phyloP scores from a whole-genome alignment of 139 green algal genomes.

The Chlorella sp. region DNA sequence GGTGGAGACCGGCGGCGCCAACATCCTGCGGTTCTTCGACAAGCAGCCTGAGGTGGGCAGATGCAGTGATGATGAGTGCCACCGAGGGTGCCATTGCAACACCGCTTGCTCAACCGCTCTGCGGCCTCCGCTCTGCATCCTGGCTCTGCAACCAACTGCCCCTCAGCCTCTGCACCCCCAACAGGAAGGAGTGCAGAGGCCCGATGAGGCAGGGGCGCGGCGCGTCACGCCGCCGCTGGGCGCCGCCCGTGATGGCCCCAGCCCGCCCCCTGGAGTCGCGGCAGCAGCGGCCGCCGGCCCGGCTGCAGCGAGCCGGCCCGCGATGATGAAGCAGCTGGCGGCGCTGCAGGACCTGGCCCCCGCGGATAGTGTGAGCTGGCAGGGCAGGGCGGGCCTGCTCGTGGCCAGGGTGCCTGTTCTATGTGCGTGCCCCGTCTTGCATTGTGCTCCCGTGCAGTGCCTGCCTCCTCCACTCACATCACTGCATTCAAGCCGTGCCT shows the following conservation, averaged over 20 bases:
- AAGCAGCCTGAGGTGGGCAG: background rate
- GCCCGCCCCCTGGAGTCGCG: background rate
- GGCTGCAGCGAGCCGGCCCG: background rate
- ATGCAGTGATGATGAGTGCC: too few relatives aligned
- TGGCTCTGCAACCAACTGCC: background rate
- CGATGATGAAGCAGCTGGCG: constrained; percentile 5
- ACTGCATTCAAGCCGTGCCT: too few relatives aligned
- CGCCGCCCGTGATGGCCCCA: background rate
- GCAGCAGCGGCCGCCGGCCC: background rate
- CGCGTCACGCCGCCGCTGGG: background rate
- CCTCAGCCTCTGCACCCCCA: background rate
- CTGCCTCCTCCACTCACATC: background rate
- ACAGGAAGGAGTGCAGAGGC: too few relatives aligned
- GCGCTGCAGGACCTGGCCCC: constrained; percentile 15
- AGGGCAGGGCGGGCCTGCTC: background rate
- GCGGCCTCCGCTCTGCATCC: background rate
- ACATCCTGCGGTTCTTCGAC: constrained; percentile 25
- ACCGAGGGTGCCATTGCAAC: too few relatives aligned
- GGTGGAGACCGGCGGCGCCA: background rate
- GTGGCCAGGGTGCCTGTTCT: background rate
- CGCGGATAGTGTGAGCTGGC: constrained; percentile 3
- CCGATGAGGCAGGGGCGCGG: too few relatives aligned
- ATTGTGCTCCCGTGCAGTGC: background rate
- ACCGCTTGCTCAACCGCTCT: too few relatives aligned
- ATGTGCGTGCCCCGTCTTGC: too few relatives aligned